phyloP scores from a whole-genome alignment of 495 filamentous ascomycete genomes.

The Penicillium roqueforti region DNA sequence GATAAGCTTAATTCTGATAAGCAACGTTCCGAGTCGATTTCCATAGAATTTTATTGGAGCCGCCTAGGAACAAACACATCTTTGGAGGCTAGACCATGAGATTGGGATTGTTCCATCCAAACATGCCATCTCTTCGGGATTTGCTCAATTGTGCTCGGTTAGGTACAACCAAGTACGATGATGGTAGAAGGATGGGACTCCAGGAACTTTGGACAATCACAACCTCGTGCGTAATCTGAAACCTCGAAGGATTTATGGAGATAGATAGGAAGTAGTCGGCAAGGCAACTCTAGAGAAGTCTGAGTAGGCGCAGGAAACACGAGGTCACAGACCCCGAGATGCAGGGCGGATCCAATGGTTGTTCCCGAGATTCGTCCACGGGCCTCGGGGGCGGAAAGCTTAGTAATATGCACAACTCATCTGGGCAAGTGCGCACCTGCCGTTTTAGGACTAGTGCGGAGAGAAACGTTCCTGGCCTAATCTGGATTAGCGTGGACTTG shows the following conservation, averaged over 20 bases:
- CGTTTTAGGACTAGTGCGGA: background rate
- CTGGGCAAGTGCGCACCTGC: background rate
- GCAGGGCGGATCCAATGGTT: background rate
- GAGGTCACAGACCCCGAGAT: background rate
- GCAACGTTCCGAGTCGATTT: background rate
- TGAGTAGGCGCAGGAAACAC: background rate
- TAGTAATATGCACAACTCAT: background rate
- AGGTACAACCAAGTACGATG: background rate
- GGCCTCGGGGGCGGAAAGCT: background rate
- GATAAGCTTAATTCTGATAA: slow-evolving; percentile 4
- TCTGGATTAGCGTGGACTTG: background rate
- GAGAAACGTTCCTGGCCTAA: background rate
- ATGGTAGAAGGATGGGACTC: background rate
- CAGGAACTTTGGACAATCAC: background rate
- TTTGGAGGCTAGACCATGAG: background rate
- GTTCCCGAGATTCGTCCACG: background rate
- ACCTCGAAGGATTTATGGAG: background rate
- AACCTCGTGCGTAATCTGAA: background rate
- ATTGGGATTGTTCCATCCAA: background rate
- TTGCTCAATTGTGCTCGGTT: no score
- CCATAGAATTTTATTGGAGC: no score
- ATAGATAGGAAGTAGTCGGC: background rate
- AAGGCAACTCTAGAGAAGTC: background rate
- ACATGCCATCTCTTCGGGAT: background rate
- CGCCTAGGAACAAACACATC: background rate